phyloP scores from a whole-genome alignment of 371 early-diverging fungal species.

The Ordospora pajunii region DNA sequence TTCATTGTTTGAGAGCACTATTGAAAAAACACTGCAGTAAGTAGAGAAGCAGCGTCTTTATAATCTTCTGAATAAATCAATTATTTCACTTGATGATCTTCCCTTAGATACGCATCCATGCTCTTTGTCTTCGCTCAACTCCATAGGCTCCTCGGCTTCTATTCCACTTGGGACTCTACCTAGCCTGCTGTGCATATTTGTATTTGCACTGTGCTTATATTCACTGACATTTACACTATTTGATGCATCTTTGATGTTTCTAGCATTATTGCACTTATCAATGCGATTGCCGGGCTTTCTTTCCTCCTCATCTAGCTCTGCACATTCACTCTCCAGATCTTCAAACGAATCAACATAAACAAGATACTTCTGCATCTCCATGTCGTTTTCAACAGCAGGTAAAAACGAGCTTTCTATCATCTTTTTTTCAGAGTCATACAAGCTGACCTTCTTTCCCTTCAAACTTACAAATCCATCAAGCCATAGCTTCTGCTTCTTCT shows the following conservation, averaged over 20 bases:
- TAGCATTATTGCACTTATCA: too few relatives aligned
- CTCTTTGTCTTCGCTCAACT: too few relatives aligned
- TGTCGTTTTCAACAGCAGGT: slow-evolving; percentile 2
- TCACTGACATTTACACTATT: too few relatives aligned
- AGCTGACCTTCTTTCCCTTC: slow-evolving; percentile 17
- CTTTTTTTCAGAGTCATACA: slow-evolving; percentile 30
- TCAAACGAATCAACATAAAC: slow-evolving; percentile 29
- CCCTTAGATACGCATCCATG: neutral
- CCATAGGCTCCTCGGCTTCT: too few relatives aligned
- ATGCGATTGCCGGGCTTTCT: too few relatives aligned
- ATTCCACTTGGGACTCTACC: too few relatives aligned
- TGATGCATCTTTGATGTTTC: too few relatives aligned
- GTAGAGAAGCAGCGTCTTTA: neutral
- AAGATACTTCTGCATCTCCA: slow-evolving; percentile 31
- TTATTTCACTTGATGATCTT: neutral
- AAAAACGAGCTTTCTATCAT: neutral
- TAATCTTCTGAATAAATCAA: neutral
- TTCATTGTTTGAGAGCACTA: slow-evolving; percentile 4
- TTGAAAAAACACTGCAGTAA: slow-evolving; percentile 5
- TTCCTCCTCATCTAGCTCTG: too few relatives aligned
- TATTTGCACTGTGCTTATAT: too few relatives aligned
- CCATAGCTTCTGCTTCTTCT: slow-evolving; percentile 43
- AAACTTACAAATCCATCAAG: slow-evolving; percentile 29
- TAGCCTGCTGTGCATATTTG: too few relatives aligned
- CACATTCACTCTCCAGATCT: neutral